phyloP scores from a whole-genome alignment of 1,284 basidiomycete species.

The Ustilago tritici region DNA sequence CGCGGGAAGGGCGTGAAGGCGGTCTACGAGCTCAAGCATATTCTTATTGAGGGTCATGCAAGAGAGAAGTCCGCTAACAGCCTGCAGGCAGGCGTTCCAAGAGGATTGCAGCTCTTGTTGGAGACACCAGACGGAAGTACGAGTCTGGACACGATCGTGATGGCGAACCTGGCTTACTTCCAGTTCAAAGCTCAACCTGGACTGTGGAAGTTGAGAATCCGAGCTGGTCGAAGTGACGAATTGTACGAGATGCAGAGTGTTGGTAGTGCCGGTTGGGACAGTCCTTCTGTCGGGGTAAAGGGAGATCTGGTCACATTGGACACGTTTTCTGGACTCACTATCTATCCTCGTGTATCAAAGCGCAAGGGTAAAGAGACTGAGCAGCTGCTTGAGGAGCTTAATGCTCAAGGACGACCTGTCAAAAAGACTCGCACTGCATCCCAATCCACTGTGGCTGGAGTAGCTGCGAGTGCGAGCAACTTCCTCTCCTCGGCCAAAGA shows the following conservation, averaged over 20 bases:
- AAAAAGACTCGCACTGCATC: slow-evolving; percentile 13
- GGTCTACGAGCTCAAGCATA: slow-evolving; percentile 86
- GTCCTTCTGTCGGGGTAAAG: slow-evolving; percentile 75
- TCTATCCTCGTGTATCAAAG: slow-evolving; percentile 84
- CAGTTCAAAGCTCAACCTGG: slow-evolving; percentile 95
- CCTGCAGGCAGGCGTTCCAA: slow-evolving; percentile 79
- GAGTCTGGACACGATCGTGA: slow-evolving; percentile 74
- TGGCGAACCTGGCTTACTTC: slow-evolving; percentile 94
- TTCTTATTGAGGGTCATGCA: slow-evolving; percentile 93
- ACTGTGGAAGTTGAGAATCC: slow-evolving; percentile 83
- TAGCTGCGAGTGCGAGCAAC: slow-evolving; percentile 3
- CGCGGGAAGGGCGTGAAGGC: slow-evolving; percentile 78
- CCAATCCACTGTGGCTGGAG: not conserved
- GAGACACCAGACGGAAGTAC: slow-evolving; percentile 52
- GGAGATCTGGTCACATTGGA: slow-evolving; percentile 73
- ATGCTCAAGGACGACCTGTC: slow-evolving; percentile 35
- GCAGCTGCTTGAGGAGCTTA: slow-evolving; percentile 76
- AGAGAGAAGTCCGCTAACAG: slow-evolving; percentile 74
- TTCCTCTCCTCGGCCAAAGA: slow-evolving; percentile 26
- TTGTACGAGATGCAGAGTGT: slow-evolving; percentile 86
- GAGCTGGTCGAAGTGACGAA: slow-evolving; percentile 82
- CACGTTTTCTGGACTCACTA: slow-evolving; percentile 86
- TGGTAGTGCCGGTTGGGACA: slow-evolving; percentile 80
- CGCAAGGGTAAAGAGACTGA: slow-evolving; percentile 81
- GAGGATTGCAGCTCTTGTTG: slow-evolving; percentile 71